Evolutionary conservation across 2,329 filamentous ascomycete species (phyloP).

Genomic region (Botryotinia globosa): DNA sequence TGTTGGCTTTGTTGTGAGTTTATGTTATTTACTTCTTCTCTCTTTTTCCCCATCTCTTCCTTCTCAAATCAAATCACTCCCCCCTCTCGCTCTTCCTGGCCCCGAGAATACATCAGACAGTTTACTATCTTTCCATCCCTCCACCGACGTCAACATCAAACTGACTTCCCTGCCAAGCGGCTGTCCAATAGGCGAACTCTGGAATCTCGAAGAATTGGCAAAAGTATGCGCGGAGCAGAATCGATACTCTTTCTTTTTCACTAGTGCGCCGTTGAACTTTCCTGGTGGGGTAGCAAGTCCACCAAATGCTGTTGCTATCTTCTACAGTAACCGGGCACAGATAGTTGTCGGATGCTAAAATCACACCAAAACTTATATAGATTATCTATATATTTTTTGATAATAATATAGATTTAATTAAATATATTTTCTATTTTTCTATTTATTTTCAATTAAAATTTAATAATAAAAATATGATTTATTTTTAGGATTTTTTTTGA

Average conservation of each 20-base stretch:
- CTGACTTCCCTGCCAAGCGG: conserved; percentile 30
- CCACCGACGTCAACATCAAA: not conserved
- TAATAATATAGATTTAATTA: no score
- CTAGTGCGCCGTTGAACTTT: conserved; percentile 55
- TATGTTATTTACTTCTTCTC: not conserved
- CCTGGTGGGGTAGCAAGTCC: conserved; percentile 31
- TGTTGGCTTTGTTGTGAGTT: conserved; percentile 28
- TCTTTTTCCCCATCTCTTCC: no score
- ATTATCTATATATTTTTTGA: no score
- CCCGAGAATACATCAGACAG: not conserved
- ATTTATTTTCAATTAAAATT: no score
- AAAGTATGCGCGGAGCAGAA: conserved; percentile 50
- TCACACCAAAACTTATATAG: no score
- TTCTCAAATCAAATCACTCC: no score
- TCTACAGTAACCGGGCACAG: no score
- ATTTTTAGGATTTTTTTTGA: no score
- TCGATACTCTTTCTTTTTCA: conserved; percentile 61
- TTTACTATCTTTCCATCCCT: not conserved
- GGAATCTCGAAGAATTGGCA: conserved; percentile 35
- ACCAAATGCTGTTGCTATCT: conserved; percentile 33
- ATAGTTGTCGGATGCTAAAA: no score
- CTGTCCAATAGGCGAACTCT: conserved; percentile 35
- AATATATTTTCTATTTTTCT: no score
- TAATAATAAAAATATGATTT: no score
- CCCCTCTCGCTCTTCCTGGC: not conserved